Evolutionary conservation across 257 asterid species (phyloP), one percentile per base, ranked within the genome.

Genomic region (Scutellaria minor): DNA sequence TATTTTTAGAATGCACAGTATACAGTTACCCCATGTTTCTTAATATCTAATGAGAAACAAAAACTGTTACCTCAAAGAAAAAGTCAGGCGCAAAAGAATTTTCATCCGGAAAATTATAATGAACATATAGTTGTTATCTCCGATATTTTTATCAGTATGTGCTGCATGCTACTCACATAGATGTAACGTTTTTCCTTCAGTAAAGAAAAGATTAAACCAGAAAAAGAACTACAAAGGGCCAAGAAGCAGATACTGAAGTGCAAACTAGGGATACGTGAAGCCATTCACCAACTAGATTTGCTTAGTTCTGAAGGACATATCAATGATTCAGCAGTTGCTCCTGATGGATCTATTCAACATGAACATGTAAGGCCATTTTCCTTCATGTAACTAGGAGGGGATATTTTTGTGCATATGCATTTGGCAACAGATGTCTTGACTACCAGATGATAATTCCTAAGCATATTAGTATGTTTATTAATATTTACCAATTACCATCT

Each of bases 231-330:
- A 53, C 88, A 81, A 76, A 89, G 99, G 79, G 99, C 99, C 24
- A 75, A 79, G 82, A 78, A 82, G 78, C 95, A 95, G 81, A 95
- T 95, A 83, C 55, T 95, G 76, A 83, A 84, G 66, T 91, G 96
- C 88, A 95, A 95, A 79, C 89, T 95, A 27, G 98, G 98, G 74
- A 92, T 95, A 80, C 96, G 98, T 62, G 99, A 95, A 71, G 97
- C 92, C 65, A 80, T 92, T 83, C 92, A 60, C 76, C 90, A 86
- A 71, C 75, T 95, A 80, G 98, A 95, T 85, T 77, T 81, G 85
- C 95, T 92, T 70, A 80, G 97, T 81, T 92, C 95, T 63, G 87
- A 81, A 70, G 98, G 99, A 47, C 74, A 83, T 70, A 88, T 85
- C 63, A 85, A 73, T 55, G 90, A 84, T 76, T 81, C 93, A 35